These are phyloP conservation scores for Phytophthora sp. DNA, from an alignment of 352 stramenopile species.

Conservation along the genomic window DNA sequence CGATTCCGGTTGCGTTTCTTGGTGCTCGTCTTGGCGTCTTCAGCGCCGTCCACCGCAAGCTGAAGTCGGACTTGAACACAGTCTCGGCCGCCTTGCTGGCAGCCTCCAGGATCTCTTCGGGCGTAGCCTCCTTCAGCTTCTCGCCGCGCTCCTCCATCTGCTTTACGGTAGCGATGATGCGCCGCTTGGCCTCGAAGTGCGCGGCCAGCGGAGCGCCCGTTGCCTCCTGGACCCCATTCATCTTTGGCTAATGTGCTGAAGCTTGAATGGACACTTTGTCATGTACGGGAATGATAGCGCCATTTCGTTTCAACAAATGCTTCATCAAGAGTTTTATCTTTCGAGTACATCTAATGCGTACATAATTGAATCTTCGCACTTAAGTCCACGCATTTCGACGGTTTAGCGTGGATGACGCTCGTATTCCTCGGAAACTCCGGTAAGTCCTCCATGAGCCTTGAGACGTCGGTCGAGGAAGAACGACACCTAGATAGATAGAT, in stretches of 20 bases:
- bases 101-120: conserved; percentile 38
- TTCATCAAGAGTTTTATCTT: not conserved
- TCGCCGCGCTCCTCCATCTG: conserved; percentile 36
- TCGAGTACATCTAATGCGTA: conserved; percentile 4
- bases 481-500: too few relatives aligned
- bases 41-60: conserved; percentile 20
- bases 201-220: conserved; percentile 39
- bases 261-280: not conserved
- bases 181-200: conserved; percentile 58
- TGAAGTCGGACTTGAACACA: conserved; percentile 66
- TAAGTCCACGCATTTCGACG: too few relatives aligned
- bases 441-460: conserved; percentile 27
- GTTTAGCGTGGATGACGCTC: conserved; percentile 48
- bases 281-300: not conserved
- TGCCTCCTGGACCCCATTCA: conserved; percentile 34
- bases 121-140: conserved; percentile 42
- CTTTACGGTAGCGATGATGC: conserved; percentile 41
- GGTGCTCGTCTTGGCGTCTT: conserved; percentile 3
- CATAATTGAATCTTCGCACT: too few relatives aligned
- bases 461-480: not conserved
- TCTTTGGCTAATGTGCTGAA: conserved; percentile 10
- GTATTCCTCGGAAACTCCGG: conserved; percentile 79
- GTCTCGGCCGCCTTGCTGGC: conserved; percentile 32
- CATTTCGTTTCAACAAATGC: too few relatives aligned
- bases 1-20: conserved; percentile 41